Evolutionary conservation across 1,284 basidiomycete species (phyloP).

Genomic region (Mycena sp.): DNA sequence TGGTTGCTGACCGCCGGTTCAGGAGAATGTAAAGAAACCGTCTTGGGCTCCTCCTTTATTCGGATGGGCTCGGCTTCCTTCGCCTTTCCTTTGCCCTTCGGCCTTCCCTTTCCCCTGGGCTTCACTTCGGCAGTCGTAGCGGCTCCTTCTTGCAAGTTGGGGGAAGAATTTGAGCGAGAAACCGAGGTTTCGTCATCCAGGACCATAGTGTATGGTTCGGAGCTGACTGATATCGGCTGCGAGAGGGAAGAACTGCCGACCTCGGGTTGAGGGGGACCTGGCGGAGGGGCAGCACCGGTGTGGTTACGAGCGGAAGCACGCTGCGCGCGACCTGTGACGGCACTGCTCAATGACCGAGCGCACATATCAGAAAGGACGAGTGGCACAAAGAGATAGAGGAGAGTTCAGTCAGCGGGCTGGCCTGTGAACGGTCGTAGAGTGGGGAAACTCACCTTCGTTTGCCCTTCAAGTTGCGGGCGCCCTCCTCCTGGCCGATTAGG

Average conservation of each 20-base stretch:
- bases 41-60: constrained; percentile 77
- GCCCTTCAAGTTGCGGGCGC: constrained; percentile 71
- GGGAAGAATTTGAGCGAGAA: constrained; percentile 71
- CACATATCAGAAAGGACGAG: not conserved
- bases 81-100: constrained; percentile 76
- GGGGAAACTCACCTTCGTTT: constrained; percentile 72
- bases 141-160: constrained; percentile 54
- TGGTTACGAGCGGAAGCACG: constrained; percentile 78
- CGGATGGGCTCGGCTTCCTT: constrained; percentile 62
- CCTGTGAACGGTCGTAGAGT: not conserved
- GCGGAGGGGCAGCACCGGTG: constrained; percentile 51
- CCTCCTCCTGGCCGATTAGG: constrained; percentile 66
- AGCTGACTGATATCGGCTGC: constrained; percentile 56
- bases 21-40: constrained; percentile 57
- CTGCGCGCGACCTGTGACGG: constrained; percentile 69
- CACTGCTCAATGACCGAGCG: constrained; percentile 14
- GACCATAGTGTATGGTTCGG: constrained; percentile 51
- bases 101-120: constrained; percentile 44
- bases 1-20: constrained; percentile 54
- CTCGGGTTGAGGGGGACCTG: constrained; percentile 47
- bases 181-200: constrained; percentile 57
- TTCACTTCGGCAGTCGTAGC: constrained; percentile 43
- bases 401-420: not conserved
- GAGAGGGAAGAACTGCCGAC: constrained; percentile 44
- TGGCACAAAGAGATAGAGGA: constrained; percentile 23